Evolutionary conservation across 2,329 filamentous ascomycete species (phyloP).

Genomic region (Colletotrichum gigasporum): DNA sequence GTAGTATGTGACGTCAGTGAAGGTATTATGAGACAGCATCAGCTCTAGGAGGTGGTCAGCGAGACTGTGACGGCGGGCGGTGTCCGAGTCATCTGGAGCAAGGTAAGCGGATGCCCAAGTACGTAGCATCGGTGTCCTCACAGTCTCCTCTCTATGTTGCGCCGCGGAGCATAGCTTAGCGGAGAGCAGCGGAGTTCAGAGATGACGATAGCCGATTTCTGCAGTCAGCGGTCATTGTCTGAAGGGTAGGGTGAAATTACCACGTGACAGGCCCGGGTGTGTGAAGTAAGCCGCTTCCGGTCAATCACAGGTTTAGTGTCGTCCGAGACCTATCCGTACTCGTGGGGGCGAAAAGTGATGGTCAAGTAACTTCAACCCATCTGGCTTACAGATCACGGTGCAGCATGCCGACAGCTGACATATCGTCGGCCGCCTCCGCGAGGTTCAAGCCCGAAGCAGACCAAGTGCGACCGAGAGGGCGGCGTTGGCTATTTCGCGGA

Average conservation of each 20-base stretch:
- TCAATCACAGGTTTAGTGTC: no score
- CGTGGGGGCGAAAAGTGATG: not conserved
- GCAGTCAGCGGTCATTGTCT: not conserved
- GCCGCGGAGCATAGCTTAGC: no score
- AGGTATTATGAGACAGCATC: not conserved
- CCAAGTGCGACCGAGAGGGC: not conserved
- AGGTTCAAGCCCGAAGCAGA: not conserved
- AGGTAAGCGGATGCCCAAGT: not conserved
- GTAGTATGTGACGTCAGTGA: constrained; percentile 4
- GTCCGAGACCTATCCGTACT: not conserved
- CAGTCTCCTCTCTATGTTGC: no score
- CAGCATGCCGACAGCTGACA: constrained; percentile 24
- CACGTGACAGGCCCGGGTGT: not conserved
- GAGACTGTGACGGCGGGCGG: not conserved
- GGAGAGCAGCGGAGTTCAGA: not conserved
- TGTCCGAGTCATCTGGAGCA: not conserved
- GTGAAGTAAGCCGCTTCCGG: no score
- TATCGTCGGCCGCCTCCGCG: not conserved
- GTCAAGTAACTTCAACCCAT: not conserved
- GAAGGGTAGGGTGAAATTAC: not conserved
- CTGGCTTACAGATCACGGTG: constrained; percentile 21
- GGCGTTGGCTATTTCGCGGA: not conserved
- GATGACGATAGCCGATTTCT: not conserved
- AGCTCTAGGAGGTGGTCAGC: constrained; percentile 7
- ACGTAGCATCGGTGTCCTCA: not conserved